Evolutionary conservation across 768 basidiomycete species (phyloP), one percentile per base, ranked within the genome.

Genomic region (Tephrocybe sp.): DNA sequence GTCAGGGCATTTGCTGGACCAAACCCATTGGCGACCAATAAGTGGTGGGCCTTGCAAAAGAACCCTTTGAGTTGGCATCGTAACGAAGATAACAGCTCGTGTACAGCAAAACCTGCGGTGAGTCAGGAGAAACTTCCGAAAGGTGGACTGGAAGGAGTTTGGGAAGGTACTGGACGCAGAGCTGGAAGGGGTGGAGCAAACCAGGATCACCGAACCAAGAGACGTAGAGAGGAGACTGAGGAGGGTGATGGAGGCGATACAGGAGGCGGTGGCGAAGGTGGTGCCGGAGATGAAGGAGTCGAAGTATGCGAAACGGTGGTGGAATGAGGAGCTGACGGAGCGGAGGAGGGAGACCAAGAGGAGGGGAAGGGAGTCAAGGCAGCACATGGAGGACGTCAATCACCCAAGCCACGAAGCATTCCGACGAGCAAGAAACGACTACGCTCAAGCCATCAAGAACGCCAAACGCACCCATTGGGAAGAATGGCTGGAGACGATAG

Each of bases 381-480:
- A n/a, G n/a, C 10, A 24, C 5, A 22, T 42, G 3, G 42, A 5
- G 1, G 43, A 25, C 12, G 15, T 38, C 1, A 27, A 4, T 19
- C 21, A 16, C 0, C 12, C 36, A 0, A 24, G 43, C 0, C 65
- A 68, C 22, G 39, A 47, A 15, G 53, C 62, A 18, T 29, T 43
- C 1, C 38, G 43, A 2, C 13, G 24, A 3, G 42, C 0, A 31
- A 21, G 42, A 33, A 34, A 44, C 31, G 19, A 6, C n/a, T 23
- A 44, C 8, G 13, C 29, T 15, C 49, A 63, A 0, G 54, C 29
- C 0, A 59, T 65, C 2, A 16, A 50, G 6, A 40, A 43, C 1
- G 58, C 62, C 0, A 70, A 69, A 39, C 42, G 42, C 0, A 46
- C 46, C 1, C 54, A 64, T 31, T 72, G 64, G 67, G 42, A 49